phyloP scores from a whole-genome alignment of 2,329 filamentous ascomycete genomes.

The Chrysoporthe cubensis region DNA sequence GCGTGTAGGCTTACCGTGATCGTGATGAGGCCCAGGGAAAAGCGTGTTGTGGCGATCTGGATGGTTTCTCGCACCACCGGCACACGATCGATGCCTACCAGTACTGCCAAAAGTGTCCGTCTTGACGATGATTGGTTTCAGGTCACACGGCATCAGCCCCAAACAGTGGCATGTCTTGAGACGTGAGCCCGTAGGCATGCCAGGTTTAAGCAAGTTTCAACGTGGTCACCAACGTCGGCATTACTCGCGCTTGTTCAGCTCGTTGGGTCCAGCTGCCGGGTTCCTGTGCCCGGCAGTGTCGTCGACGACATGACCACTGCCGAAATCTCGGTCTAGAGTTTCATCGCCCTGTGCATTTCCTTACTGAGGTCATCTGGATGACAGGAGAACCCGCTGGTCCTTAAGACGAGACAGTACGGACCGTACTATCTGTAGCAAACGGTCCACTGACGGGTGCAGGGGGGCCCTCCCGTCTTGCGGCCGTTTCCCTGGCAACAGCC shows the following conservation, averaged over 20 bases:
- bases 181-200: not conserved
- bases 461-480: not conserved
- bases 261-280: not conserved
- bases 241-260: not conserved
- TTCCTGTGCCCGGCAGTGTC: too few species aligned
- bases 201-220: not conserved
- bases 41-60: too few species aligned
- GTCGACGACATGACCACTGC: too few species aligned
- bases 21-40: too few species aligned
- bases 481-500: conserved; percentile 24
- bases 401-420: not conserved
- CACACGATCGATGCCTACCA: too few species aligned
- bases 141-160: not conserved
- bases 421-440: not conserved
- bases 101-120: not conserved
- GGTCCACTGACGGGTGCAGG: conserved; percentile 2
- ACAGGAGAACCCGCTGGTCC: not conserved
- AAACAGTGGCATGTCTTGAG: not conserved
- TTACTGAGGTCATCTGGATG: not conserved
- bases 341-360: not conserved
- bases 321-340: not conserved
- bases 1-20: too few species aligned
- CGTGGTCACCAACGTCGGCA: not conserved
- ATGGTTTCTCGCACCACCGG: too few species aligned
- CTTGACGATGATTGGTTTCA: conserved; percentile 7